Conservation (phyloP, 352 stramenopile species). For the Phytopythium boreale region DNA sequence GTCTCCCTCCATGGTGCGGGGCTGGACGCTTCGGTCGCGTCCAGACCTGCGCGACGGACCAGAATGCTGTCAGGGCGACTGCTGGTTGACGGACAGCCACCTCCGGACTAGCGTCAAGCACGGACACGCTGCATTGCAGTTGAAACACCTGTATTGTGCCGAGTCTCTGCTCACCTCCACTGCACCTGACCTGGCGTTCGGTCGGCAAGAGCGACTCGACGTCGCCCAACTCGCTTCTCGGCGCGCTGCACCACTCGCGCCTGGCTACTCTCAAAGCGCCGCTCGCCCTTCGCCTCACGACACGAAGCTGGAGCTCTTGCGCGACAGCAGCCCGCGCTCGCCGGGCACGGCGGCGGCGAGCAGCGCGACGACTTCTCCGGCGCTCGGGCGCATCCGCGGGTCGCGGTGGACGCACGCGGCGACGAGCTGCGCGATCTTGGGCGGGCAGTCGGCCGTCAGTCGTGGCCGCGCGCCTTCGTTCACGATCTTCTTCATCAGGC, state of each 20-base stretch:
- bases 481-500: slow-evolving; percentile 56
- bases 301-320: slow-evolving; percentile 31
- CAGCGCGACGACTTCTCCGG: slow-evolving; percentile 41
- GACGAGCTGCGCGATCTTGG: slow-evolving; percentile 58
- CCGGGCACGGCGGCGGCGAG: slow-evolving; percentile 26
- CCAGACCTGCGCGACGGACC: background rate
- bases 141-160: too few species aligned
- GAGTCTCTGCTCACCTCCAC: too few species aligned
- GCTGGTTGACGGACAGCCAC: too few species aligned
- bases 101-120: too few species aligned
- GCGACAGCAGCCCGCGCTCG: slow-evolving; percentile 24
- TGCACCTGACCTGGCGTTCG: too few species aligned
- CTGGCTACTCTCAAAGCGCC: too few species aligned
- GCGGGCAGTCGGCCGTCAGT: slow-evolving; percentile 47
- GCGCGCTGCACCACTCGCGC: too few species aligned
- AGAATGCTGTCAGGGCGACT: too few species aligned
- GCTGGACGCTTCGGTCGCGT: background rate
- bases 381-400: slow-evolving; percentile 42
- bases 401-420: slow-evolving; percentile 51
- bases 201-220: too few species aligned
- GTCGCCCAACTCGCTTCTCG: too few species aligned
- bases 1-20: too few species aligned
- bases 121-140: too few species aligned
- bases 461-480: slow-evolving; percentile 54
- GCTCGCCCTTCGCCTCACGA: slow-evolving; percentile 7